These are phyloP conservation scores for Elongisporangium undulatum DNA, from an alignment of 352 stramenopile species.

Conservation along the genomic window DNA sequence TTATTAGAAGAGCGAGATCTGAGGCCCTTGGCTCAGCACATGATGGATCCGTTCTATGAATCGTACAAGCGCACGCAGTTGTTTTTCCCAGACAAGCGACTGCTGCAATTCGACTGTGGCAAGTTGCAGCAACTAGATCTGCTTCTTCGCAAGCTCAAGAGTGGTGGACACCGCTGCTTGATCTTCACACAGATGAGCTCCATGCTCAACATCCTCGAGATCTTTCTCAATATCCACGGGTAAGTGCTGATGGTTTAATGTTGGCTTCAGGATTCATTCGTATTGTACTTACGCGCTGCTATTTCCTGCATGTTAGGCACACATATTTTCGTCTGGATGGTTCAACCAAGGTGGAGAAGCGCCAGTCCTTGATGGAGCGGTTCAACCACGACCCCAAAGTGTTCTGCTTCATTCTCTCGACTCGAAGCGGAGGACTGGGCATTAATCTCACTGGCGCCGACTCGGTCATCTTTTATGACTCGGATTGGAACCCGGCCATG, in stretches of 20 bases:
- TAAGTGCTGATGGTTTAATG: conserved; percentile 5
- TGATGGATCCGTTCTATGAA: conserved; percentile 47
- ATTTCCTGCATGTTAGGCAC: conserved; percentile 28
- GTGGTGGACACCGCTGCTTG: conserved; percentile 91
- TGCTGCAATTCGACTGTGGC: conserved; percentile 98
- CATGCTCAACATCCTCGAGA: conserved; percentile 99
- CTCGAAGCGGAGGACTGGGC: conserved; percentile 94
- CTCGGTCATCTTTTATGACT: conserved; percentile 92
- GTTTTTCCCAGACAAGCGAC: conserved; percentile 96
- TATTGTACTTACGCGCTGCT: conserved; percentile 1
- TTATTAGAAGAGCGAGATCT: conserved; percentile 13
- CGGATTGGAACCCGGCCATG: conserved; percentile 94
- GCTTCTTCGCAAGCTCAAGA: conserved; percentile 96
- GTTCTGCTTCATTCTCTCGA: conserved; percentile 99
- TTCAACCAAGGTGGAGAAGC: conserved; percentile 93
- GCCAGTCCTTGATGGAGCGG: conserved; percentile 97
- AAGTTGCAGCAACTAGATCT: conserved; percentile 85
- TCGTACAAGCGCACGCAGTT: conserved; percentile 82
- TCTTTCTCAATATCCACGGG: conserved; percentile 98
- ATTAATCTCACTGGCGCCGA: conserved; percentile 99
- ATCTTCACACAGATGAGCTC: conserved; percentile 99
- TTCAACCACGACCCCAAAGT: conserved; percentile 97
- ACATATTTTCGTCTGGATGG: conserved; percentile 98
- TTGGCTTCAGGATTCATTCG: not conserved
- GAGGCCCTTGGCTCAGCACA: conserved; percentile 25